Base-by-base conservation (phyloP, 2,329 filamentous ascomycete species). In the Teratosphaeria zuluensis region DNA sequence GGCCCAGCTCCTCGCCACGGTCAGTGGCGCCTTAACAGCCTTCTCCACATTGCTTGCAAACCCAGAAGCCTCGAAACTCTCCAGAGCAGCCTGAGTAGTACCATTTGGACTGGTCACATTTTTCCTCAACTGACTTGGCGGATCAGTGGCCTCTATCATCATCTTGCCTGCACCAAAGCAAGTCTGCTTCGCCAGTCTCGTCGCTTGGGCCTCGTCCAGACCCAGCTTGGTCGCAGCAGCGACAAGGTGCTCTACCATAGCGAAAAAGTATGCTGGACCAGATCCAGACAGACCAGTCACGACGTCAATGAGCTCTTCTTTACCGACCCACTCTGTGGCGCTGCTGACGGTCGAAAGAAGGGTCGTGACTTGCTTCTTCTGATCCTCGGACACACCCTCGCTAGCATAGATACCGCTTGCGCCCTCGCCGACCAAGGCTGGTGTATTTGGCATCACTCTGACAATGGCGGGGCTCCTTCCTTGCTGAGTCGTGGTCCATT, bases 71-170 rank as follows among this genome's bases (percentile, higher is more conserved):
- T 67, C 65, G 56, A 66, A 68, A 54, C 62, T 66, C 58, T 68
- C 63, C 52, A 68, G 55, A 2, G 64, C 66, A 11, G 66, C 65
- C 19, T 68, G 64, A 16, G 66, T 67, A 1, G 66, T 67, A 4
- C 66, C 66, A 35, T 68, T 68, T 5, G 65, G 65, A 46, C 65
- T 68, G n/a, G 65, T 68, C 35, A 67, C 65, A 42, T 68, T 68
- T 56, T 66, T 65, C 31, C 66, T 59, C 5, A 68, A 58, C 58
- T 68, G 66, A 21, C 63, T 59, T 3, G 66, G 66, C 24, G 61
- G 46, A 14, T 67, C 65, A 1, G 63, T 57, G 8, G 64, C 61
- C 46, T 66, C 61, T 7, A 67, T 59, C 7, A 68, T 58, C 66
- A 68, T 68, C 60, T 64, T 65, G 3, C 66, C 66, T 24, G 66